Base-by-base conservation (phyloP, 2,329 filamentous ascomycete species). In the Aspergillus unguis region DNA sequence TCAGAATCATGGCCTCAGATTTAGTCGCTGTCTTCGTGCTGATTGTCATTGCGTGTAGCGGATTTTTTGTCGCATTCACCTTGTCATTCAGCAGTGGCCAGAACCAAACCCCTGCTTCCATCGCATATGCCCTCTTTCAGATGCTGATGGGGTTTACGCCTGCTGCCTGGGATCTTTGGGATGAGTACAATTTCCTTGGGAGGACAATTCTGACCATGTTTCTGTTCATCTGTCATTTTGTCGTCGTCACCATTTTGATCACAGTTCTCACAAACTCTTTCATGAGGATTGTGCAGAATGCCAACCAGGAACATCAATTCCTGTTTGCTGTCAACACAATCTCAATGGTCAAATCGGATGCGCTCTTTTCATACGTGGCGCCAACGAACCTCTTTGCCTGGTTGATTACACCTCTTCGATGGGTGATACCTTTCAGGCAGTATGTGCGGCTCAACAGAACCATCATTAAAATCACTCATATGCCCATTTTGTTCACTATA, bases 341-440 rank as follows among this genome's bases (percentile, higher is more conserved):
- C 45, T 95, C 90, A 4, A 95, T 96, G 89, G 92, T 96, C 59
- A 97, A 96, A 71, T 96, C 94, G n/a, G 92, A 97, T 68, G 88
- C 91, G 0, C 77, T 96, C 0, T 97, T 97, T 76, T 95, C 90
- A 3, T 96, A 96, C 67, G 83, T 96, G 55, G 88, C 92, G 1
- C 92, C 92, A 0, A 87, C 88, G 10, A 97, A 97, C 66, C 87
- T 96, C 29, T 81, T 96, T 57, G 92, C 90, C 1, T 97, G 92
- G 92, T 67, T 92, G 0, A 77, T 96, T 28, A 91, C 91, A 63
- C 92, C 92, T 0, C 70, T 95, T 41, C 83, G 92, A 57, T 95
- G 87, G 67, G 76, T 85, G 62, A 85, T 96, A 75, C 85, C 91
- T 0, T 85, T 96, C 61, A 83, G 83, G 37, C 82, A 85, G 44